Conservation (phyloP, 75 land plant genomes). For the Pinus albicaulis region DNA sequence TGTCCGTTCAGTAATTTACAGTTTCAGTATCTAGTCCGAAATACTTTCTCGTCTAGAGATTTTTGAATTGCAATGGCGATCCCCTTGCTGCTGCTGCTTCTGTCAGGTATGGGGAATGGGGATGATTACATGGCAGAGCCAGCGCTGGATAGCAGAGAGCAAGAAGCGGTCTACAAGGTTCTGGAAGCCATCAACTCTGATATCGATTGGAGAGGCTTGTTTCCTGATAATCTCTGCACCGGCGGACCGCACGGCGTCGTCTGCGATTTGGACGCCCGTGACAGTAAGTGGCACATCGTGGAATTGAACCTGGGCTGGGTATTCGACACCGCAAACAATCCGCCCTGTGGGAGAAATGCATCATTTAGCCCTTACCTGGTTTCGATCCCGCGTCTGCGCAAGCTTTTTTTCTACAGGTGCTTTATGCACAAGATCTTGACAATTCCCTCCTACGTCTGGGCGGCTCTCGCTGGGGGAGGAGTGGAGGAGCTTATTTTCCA, state of each 20-base stretch:
- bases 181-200: conserved; percentile 41
- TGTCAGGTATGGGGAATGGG: too few relatives aligned
- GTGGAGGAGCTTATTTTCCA: conserved; percentile 55
- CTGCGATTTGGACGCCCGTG: conserved; percentile 41
- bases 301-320: conserved; percentile 59
- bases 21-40: too few relatives aligned
- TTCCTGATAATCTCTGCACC: conserved; percentile 62
- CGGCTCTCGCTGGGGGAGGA: not conserved
- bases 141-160: not conserved
- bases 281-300: conserved; percentile 4
- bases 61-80: too few relatives aligned
- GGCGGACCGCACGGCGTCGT: conserved; percentile 69
- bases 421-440: conserved; percentile 21
- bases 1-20: too few relatives aligned
- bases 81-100: too few relatives aligned
- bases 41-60: too few relatives aligned
- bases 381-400: conserved; percentile 35
- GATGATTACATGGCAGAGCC: not conserved
- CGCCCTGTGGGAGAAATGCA: conserved; percentile 51
- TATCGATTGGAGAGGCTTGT: conserved; percentile 49
- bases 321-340: conserved; percentile 64
- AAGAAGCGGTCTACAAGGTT: conserved; percentile 22
- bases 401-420: conserved; percentile 74
- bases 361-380: conserved; percentile 24
- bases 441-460: conserved; percentile 11